Evolutionary conservation across 2,329 filamentous ascomycete genomes (phyloP), one percentile per base, ranked within the genome.

Genomic region (Trichothecium sympodiale): DNA sequence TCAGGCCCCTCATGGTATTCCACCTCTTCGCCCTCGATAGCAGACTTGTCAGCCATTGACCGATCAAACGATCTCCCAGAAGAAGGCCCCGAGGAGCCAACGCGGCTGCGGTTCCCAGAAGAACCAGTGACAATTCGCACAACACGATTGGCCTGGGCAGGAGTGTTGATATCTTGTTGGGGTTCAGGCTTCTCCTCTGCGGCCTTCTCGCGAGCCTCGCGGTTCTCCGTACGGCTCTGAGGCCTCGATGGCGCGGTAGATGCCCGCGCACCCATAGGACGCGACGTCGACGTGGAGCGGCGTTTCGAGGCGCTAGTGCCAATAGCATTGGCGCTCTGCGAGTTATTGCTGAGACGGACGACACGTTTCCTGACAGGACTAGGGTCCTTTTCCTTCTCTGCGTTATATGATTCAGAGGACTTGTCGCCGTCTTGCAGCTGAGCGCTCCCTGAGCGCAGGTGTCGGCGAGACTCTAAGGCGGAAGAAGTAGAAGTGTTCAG

Each of bases 301-400:
- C 67, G 61, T 40, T 64, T 65, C 9, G 35, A 17, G 4, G 29
- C 18, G 10, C 56, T 45, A 4, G 62, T 57, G 28, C 52, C 51
- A 50, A 50, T 53, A 41, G 64, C 61, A 41, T 46, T 57, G 14
- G 65, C 47, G 38, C 60, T 64, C 34, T 64, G 61, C 17, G 69
- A 61, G 2, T 65, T 62, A 38, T 64, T 64, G 51, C 70, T 75
- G 14, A 77, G 56, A 12, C 73, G 65, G 13, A 77, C 70, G 20
- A 77, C 67, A 29, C 73, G 60, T 49, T 74, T 76, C 41, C 71
- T 61, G 3, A 63, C 59, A 0, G 72, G 72, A 44, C 70, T 75
- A 36, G 56, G 59, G 29, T 73, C 69, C 31, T 61, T 57, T 35
- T 63, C 68, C 33, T 55, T 58, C 2, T 56, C 52, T 2, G 69